Percentiles rank a stretch among this genome's conserved stretches.
Conservation (phyloP, 75 land plant species). For the Chamaecyparis obtusa region DNA sequence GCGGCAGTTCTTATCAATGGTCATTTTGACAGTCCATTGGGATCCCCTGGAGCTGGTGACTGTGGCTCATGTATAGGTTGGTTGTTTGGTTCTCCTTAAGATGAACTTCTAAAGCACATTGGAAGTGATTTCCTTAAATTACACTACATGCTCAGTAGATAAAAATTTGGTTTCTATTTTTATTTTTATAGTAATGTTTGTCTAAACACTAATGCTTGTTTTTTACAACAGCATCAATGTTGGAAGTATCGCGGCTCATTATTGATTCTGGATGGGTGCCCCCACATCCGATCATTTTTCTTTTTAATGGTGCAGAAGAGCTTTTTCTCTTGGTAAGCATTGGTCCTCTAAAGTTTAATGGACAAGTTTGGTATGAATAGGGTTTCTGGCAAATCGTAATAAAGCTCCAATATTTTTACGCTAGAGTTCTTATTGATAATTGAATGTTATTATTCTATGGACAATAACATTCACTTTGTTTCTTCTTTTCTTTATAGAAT, state of each 20-base stretch:
- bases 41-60: constrained; percentile 95
- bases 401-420: not conserved
- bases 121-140: not conserved
- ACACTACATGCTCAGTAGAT: not conserved
- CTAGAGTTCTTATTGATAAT: not conserved
- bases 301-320: constrained; percentile 99
- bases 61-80: constrained; percentile 97
- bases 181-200: not conserved
- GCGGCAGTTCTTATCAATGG: constrained; percentile 81
- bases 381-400: not conserved
- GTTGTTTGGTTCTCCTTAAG: constrained; percentile 8
- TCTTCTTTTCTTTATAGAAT: not conserved
- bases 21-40: constrained; percentile 89
- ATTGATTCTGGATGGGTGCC: constrained; percentile 90
- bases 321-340: constrained; percentile 74
- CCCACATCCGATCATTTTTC: constrained; percentile 81
- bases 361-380: not conserved
- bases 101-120: not conserved
- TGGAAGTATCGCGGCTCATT: constrained; percentile 72
- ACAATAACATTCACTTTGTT: not conserved
- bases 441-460: not conserved
- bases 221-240: constrained; percentile 67
- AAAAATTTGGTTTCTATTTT: not conserved
- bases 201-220: not conserved
- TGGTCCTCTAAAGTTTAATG: not conserved